Evolutionary conservation across 2,329 filamentous ascomycete species (phyloP), one percentile per base, ranked within the genome.

Genomic region (Cladobotryum protrusum): DNA sequence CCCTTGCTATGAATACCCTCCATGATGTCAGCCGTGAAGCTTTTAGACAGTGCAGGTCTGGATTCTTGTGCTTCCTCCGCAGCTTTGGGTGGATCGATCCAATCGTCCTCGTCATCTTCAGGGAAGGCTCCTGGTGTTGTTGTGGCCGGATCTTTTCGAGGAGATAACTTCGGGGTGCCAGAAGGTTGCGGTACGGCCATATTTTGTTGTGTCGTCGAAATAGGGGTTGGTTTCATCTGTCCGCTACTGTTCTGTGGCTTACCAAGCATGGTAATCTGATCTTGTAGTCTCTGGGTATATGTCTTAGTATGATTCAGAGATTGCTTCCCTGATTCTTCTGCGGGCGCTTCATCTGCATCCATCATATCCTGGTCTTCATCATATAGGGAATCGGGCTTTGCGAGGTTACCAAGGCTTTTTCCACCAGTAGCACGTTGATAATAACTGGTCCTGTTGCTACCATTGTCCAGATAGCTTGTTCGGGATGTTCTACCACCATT

Each of bases 221-320:
- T 54, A 52, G 71, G 66, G 8, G 74, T 67, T 1, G 73, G 74
- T 53, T 79, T 81, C 1, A 77, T 74, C 14, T 70, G 65, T 35
- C 75, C 70, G 15, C 71, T 62, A 44, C 70, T 68, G 41, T 68
- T 66, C 52, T 81, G 79, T 0, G 75, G 74, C 57, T 85, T 79
- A 14, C 81, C 81, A 45, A 85, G 71, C 71, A 79, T 79, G 61
- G 84, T 95, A 59, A 99, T 97, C 59, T 91, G 89, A 60, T 97
- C 92, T 57, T 96, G 90, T 14, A 99, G 75, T 40, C 88, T 79
- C 66, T 97, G 91, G 0, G 93, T 96, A n/a, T 93, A 95, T 0
- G 89, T 91, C 65, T 95, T 95, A 68, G 83, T 89, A 61, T 92
- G 85, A 1, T 69, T 66, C 14, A 60, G 32, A 1, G 60, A 58